Conservation (phyloP, 2,329 filamentous ascomycete species). For the Fusarium stilboides region DNA sequence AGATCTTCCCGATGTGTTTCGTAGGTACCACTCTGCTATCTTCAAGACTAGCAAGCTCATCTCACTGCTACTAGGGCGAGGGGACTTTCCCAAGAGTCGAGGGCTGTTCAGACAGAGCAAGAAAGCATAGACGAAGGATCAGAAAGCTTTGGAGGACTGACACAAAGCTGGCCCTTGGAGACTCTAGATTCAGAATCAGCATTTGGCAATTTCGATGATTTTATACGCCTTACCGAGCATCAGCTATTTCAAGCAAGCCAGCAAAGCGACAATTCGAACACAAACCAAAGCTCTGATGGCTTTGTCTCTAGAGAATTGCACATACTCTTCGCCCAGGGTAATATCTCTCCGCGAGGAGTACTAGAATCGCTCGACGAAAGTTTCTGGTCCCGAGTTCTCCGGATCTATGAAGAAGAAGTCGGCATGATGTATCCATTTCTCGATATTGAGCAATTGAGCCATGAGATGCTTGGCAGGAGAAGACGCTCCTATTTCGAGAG, state of each 20-base stretch:
- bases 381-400: not conserved
- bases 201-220: not conserved
- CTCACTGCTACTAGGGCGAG: not conserved
- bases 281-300: not conserved
- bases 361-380: not conserved
- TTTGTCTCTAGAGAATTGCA: not conserved
- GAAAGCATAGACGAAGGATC: rapidly evolving
- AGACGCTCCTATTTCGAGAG: rapidly evolving
- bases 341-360: rapidly evolving
- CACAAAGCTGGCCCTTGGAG: not conserved
- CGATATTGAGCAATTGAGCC: not conserved
- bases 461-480: not conserved
- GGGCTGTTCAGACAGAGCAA: not conserved
- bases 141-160: not conserved
- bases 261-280: not conserved
- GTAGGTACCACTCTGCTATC: not conserved
- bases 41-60: not conserved
- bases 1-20: not conserved
- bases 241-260: not conserved
- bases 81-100: not conserved
- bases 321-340: rapidly evolving
- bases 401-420: not conserved
- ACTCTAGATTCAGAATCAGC: not conserved
- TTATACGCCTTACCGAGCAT: not conserved
- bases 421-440: conserved; percentile 1